A percentile compares a stretch with the other conserved stretches of the same genome.
Evolutionary conservation across 371 early-diverging fungal species (phyloP).

Genomic region (Mortierella sp.): DNA sequence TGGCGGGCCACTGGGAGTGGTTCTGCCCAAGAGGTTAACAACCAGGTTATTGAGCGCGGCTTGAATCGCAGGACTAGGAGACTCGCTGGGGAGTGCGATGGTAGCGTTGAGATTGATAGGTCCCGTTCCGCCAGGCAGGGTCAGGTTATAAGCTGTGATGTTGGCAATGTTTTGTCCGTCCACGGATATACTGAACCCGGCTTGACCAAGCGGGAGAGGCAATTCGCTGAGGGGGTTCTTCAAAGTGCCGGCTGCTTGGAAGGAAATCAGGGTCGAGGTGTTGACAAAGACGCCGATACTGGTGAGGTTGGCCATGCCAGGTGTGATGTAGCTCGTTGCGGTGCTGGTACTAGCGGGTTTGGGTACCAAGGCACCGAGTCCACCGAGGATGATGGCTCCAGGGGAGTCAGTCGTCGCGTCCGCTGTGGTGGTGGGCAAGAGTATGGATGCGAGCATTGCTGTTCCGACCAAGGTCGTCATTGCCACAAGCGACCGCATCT

Average conservation of each 20-base stretch:
- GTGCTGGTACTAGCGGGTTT: slow-evolving; percentile 32
- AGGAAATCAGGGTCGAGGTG: slow-evolving; percentile 26
- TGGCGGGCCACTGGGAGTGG: slow-evolving; percentile 33
- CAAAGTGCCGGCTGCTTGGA: slow-evolving; percentile 24
- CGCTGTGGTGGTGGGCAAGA: background rate
- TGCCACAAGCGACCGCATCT: background rate
- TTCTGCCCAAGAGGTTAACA: slow-evolving; percentile 31
- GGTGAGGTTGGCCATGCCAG: slow-evolving; percentile 47
- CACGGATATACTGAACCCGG: slow-evolving; percentile 26
- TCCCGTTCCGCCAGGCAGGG: slow-evolving; percentile 22
- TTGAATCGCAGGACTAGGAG: slow-evolving; percentile 25
- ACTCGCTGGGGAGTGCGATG: slow-evolving; percentile 25
- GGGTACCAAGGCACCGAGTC: slow-evolving; percentile 36
- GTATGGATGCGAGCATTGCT: background rate
- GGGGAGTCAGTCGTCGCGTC: slow-evolving; percentile 20
- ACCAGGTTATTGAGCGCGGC: slow-evolving; percentile 40
- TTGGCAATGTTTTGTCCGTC: slow-evolving; percentile 40
- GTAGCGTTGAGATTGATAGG: slow-evolving; percentile 41
- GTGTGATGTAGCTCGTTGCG: slow-evolving; percentile 35
- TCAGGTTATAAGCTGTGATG: slow-evolving; percentile 32
- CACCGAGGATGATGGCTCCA: slow-evolving; percentile 42
- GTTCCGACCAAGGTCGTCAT: background rate
- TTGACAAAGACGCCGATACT: slow-evolving; percentile 22
- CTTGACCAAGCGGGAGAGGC: slow-evolving; percentile 26
- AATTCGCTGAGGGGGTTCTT: slow-evolving; percentile 38